Conservation (phyloP, 2,329 filamentous ascomycete genomes). For the Paecilomyces fulvus region DNA sequence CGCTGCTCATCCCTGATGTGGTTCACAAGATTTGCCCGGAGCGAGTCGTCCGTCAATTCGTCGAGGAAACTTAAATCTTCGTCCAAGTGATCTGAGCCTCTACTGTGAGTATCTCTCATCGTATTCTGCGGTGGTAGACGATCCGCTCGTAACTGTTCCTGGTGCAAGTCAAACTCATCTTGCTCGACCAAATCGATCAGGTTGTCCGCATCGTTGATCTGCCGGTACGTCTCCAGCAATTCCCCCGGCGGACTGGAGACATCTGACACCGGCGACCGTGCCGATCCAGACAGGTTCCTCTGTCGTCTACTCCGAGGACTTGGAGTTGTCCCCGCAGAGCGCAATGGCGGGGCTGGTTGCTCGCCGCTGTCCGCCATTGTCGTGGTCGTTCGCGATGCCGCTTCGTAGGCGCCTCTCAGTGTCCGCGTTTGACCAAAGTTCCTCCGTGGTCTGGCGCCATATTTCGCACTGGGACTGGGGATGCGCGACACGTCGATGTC, state of each 20-base stretch:
- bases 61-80: slow-evolving; percentile 27
- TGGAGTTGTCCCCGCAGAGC: slow-evolving; percentile 14
- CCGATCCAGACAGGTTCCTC: slow-evolving; percentile 11
- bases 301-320: slow-evolving; percentile 22
- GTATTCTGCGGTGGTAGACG: slow-evolving; percentile 16
- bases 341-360: slow-evolving; percentile 3
- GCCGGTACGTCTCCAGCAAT: slow-evolving; percentile 29
- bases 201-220: slow-evolving; percentile 30
- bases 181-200: slow-evolving; percentile 26
- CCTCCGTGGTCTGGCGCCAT: slow-evolving; percentile 21
- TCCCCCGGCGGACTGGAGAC: slow-evolving; percentile 31
- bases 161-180: slow-evolving; percentile 15
- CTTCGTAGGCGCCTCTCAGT: slow-evolving; percentile 32
- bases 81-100: slow-evolving; percentile 11
- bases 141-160: slow-evolving; percentile 8
- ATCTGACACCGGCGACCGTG: slow-evolving; percentile 22
- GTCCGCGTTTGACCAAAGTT: slow-evolving; percentile 29
- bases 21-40: slow-evolving; percentile 26
- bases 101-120: slow-evolving; percentile 9
- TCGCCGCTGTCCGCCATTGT: slow-evolving; percentile 18
- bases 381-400: slow-evolving; percentile 19
- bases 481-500: slow-evolving; percentile 21
- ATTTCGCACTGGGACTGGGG: slow-evolving; percentile 19
- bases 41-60: slow-evolving; percentile 23
- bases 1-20: slow-evolving; percentile 31